A percentile compares a stretch with the other conserved stretches of the same genome.
These are phyloP conservation scores for Obelidium mucronatum DNA, from an alignment of 192 early-diverging fungal species.

Conservation along the genomic window DNA sequence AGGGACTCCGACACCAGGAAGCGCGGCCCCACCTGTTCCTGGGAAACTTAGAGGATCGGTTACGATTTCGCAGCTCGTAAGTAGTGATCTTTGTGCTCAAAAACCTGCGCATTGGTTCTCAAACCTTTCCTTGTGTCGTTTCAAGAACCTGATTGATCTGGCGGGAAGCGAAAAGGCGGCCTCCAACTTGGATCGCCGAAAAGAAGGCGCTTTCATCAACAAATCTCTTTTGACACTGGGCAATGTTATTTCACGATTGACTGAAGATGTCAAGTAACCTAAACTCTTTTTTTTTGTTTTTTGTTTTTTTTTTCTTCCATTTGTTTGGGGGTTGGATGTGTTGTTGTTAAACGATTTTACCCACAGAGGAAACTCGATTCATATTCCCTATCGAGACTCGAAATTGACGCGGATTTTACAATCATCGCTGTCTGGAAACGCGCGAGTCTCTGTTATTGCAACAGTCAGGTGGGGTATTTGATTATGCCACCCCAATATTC, in stretches of 20 bases:
- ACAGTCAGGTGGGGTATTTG: constrained; percentile 63
- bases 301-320: background rate
- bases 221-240: constrained; percentile 88
- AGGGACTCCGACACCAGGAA: background rate
- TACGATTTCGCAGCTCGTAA: constrained; percentile 39
- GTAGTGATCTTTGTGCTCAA: constrained; percentile 11
- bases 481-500: no score
- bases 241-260: constrained; percentile 91
- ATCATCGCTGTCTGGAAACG: constrained; percentile 89
- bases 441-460: constrained; percentile 89
- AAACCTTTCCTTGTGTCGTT: constrained; percentile 17
- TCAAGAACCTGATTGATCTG: constrained; percentile 86
- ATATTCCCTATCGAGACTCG: constrained; percentile 97
- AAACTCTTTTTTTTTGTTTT: background rate
- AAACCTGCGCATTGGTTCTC: background rate
- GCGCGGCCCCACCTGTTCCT: background rate
- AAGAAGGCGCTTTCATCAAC: constrained; percentile 98
- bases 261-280: constrained; percentile 61
- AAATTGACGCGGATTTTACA: constrained; percentile 96
- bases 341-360: background rate
- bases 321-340: background rate
- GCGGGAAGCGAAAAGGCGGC: constrained; percentile 92
- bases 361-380: no score
- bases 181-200: constrained; percentile 77
- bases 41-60: constrained; percentile 40